These are phyloP conservation scores for Colletotrichum cordylinicola DNA, from an alignment of 2,329 filamentous ascomycete genomes.

Conservation along the genomic window DNA sequence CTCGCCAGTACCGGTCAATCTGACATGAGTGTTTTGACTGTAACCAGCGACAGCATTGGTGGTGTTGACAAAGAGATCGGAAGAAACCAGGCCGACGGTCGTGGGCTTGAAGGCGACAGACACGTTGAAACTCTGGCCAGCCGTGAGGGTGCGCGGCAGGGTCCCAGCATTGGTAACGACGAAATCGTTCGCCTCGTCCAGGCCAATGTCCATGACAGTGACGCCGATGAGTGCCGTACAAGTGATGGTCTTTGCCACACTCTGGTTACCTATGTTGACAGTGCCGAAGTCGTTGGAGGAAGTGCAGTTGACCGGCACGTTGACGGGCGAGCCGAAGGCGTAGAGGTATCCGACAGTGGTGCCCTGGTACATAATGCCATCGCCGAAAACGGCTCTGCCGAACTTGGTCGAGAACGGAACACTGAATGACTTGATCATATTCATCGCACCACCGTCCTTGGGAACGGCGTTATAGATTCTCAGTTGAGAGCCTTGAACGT, in stretches of 20 bases:
- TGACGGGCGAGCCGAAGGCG: slow-evolving; percentile 61
- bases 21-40: slow-evolving; percentile 49
- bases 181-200: slow-evolving; percentile 39
- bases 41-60: slow-evolving; percentile 52
- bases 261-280: slow-evolving; percentile 24
- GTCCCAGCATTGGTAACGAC: slow-evolving; percentile 39
- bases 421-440: slow-evolving; percentile 55
- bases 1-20: slow-evolving; percentile 53
- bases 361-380: slow-evolving; percentile 61
- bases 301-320: slow-evolving; percentile 59
- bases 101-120: slow-evolving; percentile 50
- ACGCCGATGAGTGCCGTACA: slow-evolving; percentile 54
- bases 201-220: slow-evolving; percentile 42
- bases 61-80: slow-evolving; percentile 52
- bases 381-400: slow-evolving; percentile 61
- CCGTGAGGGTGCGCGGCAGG: slow-evolving; percentile 32
- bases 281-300: slow-evolving; percentile 52
- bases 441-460: slow-evolving; percentile 49
- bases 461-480: slow-evolving; percentile 60
- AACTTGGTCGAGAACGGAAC: slow-evolving; percentile 61
- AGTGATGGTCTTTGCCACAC: slow-evolving; percentile 39
- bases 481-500: slow-evolving; percentile 58
- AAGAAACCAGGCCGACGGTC: slow-evolving; percentile 52
- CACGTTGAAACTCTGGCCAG: slow-evolving; percentile 47
- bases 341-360: slow-evolving; percentile 57